Base-by-base conservation (phyloP, 805 yeast genomes). In the Pichia manshurica region DNA sequence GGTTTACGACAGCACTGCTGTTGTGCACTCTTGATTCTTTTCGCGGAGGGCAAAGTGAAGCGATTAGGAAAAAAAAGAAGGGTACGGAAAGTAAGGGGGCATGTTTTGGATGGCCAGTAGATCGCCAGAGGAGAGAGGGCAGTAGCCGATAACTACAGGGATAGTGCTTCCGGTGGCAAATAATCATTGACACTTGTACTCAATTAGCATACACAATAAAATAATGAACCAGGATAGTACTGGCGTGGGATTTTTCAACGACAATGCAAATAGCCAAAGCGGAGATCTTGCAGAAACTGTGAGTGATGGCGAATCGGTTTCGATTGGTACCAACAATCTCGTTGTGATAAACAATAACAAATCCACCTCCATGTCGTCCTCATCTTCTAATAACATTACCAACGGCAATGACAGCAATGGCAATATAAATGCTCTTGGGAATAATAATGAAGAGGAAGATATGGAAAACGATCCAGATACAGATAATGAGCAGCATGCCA, bases 401-500 rank as follows among this genome's bases (percentile, higher is more conserved):
- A 28, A 22, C 6, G 15, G 40, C 16, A 9, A 20, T 8, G 37
- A 20, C 12, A 23, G 34, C 8, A 31, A 35, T 39, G 20, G 19
- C n/a, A 39, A 35, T n/a, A 31, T 22, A 21, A n/a, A 19, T 23
- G 31, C 3, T 5, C 8, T 16, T n/a, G 4, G 25, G 13, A 22
- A 43, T 4, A 12, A 31, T 15, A 39, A 42, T 10, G 56, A 53
- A 36, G 58, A 58, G 35, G 61, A 58, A 37, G 62, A 58, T 13
- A 54, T 55, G 53, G 53, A 45, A 16, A 52, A 54, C 39, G 66
- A 62, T 49, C 65, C 65, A 3, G 67, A 62, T 46, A 61, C 65
- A n/a, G 67, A 63, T 46, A 59, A 60, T 41, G 66, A 62, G 42
- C 59, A 58, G 43, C 64, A 58, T 44, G 66, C 66, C 16, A 58